phyloP scores from a whole-genome alignment of 176 grass and related monocot genomes.

The Oropetium thomaeum region DNA sequence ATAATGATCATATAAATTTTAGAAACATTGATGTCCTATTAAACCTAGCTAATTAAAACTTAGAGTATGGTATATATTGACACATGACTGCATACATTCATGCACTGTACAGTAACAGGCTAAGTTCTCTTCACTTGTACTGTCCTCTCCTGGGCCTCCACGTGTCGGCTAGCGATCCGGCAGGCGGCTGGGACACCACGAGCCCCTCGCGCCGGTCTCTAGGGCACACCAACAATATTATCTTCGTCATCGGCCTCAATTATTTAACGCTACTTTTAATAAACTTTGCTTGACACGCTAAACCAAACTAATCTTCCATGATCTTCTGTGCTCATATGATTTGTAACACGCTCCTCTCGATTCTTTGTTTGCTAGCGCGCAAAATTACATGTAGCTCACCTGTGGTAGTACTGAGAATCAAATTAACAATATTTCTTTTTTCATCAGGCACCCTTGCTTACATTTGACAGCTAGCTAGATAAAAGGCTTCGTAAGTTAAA shows the following conservation, averaged over 20 bases:
- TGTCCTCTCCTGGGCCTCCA: slow-evolving; percentile 14
- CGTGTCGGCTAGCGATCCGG: slow-evolving; percentile 34
- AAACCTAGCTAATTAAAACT: background rate
- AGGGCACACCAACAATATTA: slow-evolving; percentile 46
- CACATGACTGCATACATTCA: background rate
- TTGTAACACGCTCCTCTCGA: background rate
- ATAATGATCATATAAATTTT: background rate
- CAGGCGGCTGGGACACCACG: slow-evolving; percentile 35
- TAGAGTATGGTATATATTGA: background rate
- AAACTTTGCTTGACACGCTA: slow-evolving; percentile 39
- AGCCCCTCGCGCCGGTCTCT: slow-evolving; percentile 21
- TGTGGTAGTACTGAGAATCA: background rate
- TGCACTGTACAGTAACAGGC: background rate
- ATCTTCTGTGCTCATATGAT: slow-evolving; percentile 18
- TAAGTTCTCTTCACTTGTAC: background rate
- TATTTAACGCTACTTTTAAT: slow-evolving; percentile 28
- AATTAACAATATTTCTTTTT: background rate
- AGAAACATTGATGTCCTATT: no score
- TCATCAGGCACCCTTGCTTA: no score
- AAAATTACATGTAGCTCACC: background rate
- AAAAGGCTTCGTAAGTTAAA: no score
- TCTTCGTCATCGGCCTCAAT: slow-evolving; percentile 37
- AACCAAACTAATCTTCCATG: background rate
- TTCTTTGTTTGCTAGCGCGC: background rate
- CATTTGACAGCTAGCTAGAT: no score